Percentiles rank a stretch among this genome's conserved stretches.
Evolutionary conservation across 495 filamentous ascomycete species (phyloP).

Genomic region (Penicillium ucsense): DNA sequence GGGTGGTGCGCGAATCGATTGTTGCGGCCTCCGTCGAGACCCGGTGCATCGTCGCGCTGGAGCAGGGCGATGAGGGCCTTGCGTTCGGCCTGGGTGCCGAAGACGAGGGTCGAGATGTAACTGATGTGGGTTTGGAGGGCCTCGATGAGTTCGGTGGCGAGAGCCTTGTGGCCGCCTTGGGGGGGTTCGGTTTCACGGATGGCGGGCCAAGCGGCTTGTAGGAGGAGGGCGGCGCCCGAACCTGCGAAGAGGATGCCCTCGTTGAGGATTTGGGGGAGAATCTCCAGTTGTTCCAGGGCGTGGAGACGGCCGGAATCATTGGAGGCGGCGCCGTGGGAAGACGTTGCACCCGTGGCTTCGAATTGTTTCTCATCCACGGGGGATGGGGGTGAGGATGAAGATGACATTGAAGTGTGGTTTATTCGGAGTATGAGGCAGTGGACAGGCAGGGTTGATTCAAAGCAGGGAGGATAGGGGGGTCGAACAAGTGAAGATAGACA

Average conservation of each 20-base stretch:
- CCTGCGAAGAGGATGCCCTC: constrained; percentile 34
- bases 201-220: constrained; percentile 31
- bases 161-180: constrained; percentile 9
- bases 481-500: background rate
- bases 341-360: constrained; percentile 1
- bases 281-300: constrained; percentile 26
- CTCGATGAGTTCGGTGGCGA: constrained; percentile 25
- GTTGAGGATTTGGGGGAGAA: constrained; percentile 31
- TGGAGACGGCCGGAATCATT: constrained; percentile 16
- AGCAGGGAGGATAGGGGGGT: background rate
- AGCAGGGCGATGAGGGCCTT: constrained; percentile 22
- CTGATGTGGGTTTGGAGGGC: constrained; percentile 26
- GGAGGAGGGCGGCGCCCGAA: constrained; percentile 26
- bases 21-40: constrained; percentile 14
- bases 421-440: too few relatives aligned
- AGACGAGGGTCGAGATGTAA: constrained; percentile 32
- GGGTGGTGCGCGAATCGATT: constrained; percentile 20
- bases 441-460: background rate
- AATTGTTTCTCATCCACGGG: constrained; percentile 16
- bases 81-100: constrained; percentile 27
- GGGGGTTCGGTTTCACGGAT: constrained; percentile 14
- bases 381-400: constrained; percentile 11
- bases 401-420: constrained; percentile 3
- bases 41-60: constrained; percentile 14
- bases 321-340: constrained; percentile 1